phyloP scores from a whole-genome alignment of 345 rosid genomes.

The Erysimum cheiranthoides region DNA sequence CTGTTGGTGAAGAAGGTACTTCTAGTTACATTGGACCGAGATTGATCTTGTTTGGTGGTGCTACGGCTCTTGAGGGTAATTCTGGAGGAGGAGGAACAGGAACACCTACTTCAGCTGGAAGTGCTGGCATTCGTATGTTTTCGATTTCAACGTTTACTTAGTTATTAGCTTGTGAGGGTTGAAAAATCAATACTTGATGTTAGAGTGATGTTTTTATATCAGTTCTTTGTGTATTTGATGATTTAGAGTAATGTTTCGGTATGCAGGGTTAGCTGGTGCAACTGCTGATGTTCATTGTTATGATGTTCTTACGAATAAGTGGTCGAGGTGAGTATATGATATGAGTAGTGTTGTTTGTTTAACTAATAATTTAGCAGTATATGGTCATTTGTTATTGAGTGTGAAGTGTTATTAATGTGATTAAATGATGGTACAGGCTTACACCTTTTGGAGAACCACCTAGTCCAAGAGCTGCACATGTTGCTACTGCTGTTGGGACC shows the following conservation, averaged over 20 bases:
- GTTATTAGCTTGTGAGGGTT: background rate
- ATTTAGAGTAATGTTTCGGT: slow-evolving; percentile 37
- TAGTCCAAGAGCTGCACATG: slow-evolving; percentile 99
- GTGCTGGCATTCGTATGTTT: slow-evolving; percentile 93
- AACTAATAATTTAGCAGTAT: background rate
- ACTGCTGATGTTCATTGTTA: slow-evolving; percentile 99
- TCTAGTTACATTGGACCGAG: slow-evolving; percentile 83
- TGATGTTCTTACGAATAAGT: slow-evolving; percentile 89
- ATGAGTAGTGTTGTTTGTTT: background rate
- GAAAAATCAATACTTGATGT: background rate
- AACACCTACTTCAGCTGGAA: slow-evolving; percentile 94
- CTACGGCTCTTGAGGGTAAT: slow-evolving; percentile 97
- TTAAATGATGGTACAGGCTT: slow-evolving; percentile 56
- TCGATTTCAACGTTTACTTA: background rate
- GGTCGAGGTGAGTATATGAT: slow-evolving; percentile 79
- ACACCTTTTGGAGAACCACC: slow-evolving; percentile 97
- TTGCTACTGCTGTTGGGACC: slow-evolving; percentile 98
- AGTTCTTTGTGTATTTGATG: background rate
- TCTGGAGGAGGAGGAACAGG: slow-evolving; percentile 83
- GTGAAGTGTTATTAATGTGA: slow-evolving; percentile 16
- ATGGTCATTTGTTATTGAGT: background rate
- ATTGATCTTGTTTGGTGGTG: slow-evolving; percentile 93
- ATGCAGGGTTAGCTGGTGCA: slow-evolving; percentile 96
- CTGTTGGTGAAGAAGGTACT: slow-evolving; percentile 93
- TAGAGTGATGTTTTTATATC: background rate